Percentiles rank a stretch among this genome's conserved stretches.
Conservation (phyloP, 345 rosid species). For the Boechera divaricarpa region DNA sequence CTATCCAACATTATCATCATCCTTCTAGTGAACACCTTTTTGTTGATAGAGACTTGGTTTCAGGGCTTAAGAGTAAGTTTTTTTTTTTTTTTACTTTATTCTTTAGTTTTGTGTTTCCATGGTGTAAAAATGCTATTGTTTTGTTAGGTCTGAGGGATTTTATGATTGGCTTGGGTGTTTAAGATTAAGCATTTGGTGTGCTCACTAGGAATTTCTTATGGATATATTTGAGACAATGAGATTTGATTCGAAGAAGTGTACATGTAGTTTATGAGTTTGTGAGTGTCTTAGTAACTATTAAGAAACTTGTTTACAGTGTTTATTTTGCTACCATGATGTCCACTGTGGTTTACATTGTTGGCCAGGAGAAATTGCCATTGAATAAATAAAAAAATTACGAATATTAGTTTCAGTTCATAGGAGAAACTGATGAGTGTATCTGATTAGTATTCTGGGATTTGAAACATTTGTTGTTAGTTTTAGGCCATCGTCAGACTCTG, state of each 20-base stretch:
- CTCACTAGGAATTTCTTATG: too few species aligned
- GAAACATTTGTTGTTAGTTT: neutral
- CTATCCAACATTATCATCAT: conserved; percentile 40
- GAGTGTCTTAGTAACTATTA: neutral
- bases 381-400: too few species aligned
- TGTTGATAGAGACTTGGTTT: conserved; percentile 52
- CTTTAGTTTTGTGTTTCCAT: neutral
- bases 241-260: neutral
- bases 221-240: neutral
- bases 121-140: neutral
- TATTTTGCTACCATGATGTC: neutral
- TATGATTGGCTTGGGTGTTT: neutral
- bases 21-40: conserved; percentile 35
- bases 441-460: too few species aligned
- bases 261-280: neutral
- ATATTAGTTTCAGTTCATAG: too few species aligned
- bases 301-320: neutral
- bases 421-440: too few species aligned
- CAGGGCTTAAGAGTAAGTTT: conserved; percentile 61
- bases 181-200: neutral
- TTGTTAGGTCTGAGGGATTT: too few species aligned
- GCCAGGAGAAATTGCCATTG: too few species aligned
- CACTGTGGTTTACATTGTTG: neutral
- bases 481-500: too few species aligned
- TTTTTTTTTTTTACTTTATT: neutral